Conservation (phyloP, 805 yeast genomes). For the Isabelozyma rhagii region DNA sequence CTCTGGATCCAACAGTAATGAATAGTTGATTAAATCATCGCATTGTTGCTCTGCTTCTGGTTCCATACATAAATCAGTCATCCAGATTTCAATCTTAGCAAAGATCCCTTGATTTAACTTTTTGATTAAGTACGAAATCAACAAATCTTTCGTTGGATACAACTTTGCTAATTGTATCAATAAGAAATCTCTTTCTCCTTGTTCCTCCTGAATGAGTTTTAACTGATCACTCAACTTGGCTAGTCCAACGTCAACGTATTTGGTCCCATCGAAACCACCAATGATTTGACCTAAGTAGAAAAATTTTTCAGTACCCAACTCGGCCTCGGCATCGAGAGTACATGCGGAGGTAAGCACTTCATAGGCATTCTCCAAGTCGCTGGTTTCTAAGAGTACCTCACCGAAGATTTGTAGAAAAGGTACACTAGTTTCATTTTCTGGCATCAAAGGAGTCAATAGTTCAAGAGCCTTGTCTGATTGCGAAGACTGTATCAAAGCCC, state of each 20-base stretch:
- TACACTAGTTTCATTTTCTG: slow-evolving; percentile 30
- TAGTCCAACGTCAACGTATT: slow-evolving; percentile 61
- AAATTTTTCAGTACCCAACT: slow-evolving; percentile 73
- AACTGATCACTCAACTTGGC: slow-evolving; percentile 39
- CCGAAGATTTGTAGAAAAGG: slow-evolving; percentile 61
- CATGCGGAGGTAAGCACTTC: slow-evolving; percentile 58
- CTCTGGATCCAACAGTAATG: slow-evolving; percentile 55
- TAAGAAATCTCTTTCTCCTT: slow-evolving; percentile 17
- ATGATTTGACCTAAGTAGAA: slow-evolving; percentile 86
- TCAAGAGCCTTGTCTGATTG: slow-evolving; percentile 56
- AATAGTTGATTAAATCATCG: slow-evolving; percentile 62
- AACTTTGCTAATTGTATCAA: slow-evolving; percentile 22
- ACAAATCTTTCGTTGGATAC: slow-evolving; percentile 20
- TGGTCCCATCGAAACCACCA: slow-evolving; percentile 76
- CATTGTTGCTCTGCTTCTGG: slow-evolving; percentile 81
- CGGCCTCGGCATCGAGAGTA: slow-evolving; percentile 65
- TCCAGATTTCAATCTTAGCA: slow-evolving; percentile 90
- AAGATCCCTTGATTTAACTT: slow-evolving; percentile 76
- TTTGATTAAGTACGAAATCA: slow-evolving; percentile 38
- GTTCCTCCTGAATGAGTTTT: slow-evolving; percentile 26
- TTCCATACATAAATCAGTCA: slow-evolving; percentile 97
- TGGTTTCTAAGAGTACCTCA: slow-evolving; percentile 75
- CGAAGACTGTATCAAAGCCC: slow-evolving; percentile 42
- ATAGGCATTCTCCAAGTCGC: slow-evolving; percentile 77
- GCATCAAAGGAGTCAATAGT: slow-evolving; percentile 37